Evolutionary conservation across 2,329 filamentous ascomycete genomes (phyloP), one percentile per base, ranked within the genome.

Genomic region (Gyromitra esculenta): DNA sequence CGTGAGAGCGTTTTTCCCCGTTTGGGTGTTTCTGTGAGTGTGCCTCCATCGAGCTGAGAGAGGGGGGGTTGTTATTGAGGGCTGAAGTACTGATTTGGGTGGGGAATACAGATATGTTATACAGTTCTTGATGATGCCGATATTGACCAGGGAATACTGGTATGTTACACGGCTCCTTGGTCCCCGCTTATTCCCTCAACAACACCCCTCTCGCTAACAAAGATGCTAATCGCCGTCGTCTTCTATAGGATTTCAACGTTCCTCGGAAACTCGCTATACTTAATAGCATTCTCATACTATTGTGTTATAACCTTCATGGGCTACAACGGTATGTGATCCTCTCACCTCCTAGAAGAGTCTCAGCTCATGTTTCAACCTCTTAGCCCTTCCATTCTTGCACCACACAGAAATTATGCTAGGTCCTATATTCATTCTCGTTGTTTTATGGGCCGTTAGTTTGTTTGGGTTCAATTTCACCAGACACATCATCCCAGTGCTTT

Each of bases 271-370:
- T 87, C 88, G 0, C 86, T 91, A 79, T 91, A 91, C 80, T 85
- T 91, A n/a, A 84, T 89, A 48, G 90, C 89, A 0, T 83, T 90
- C 66, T 86, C 86, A 37, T 91, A 91, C 83, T 91, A 91, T 83
- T 89, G 88, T 81, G 87, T 91, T 79, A 90, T 91, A 80, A 90
- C 88, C 7, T 91, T 91, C 82, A 84, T 91, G 56, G 90, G 90
- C 43, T 91, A 91, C 83, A 91, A 91, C 80, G 85, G 85, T 86
- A 82, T 57, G 82, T 45, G 25, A 45, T 48, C 56, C 18, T 37
- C 41, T 59, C 9, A n/a, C 56, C 9, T 18, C 59, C 43, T 39
- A 21, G 8, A 18, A 43, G n/a, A 63, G 8, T 57, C 81, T 59
- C 31, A 13, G 25, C 60, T 57, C 52, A 80, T 52, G 18, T 65